These are phyloP conservation scores for Crithidia fasciculata DNA, from an alignment of 208 protist species.

Conservation along the genomic window DNA sequence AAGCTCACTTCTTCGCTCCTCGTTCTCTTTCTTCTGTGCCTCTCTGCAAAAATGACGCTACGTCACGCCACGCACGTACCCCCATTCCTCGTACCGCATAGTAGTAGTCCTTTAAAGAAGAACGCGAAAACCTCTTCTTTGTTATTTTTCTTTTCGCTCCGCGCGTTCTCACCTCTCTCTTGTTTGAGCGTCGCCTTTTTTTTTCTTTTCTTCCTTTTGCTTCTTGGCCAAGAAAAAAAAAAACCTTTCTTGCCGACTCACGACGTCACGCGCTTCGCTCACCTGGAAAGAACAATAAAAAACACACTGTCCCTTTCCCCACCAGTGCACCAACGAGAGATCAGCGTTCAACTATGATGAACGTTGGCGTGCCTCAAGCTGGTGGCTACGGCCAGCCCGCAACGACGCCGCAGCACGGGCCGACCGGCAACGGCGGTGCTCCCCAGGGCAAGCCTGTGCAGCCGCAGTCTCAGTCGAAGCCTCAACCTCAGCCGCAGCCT, in stretches of 20 bases:
- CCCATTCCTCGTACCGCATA: too few relatives aligned
- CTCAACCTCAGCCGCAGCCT: neutral
- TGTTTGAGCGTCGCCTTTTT: neutral
- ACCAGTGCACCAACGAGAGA: neutral
- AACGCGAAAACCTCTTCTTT: neutral
- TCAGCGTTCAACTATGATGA: constrained; percentile 6
- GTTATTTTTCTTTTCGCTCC: constrained; percentile 11
- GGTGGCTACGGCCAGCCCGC: constrained; percentile 4
- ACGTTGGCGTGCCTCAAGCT: neutral
- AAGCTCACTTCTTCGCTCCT: too few relatives aligned
- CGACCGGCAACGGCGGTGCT: neutral
- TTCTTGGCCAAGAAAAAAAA: neutral
- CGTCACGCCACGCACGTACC: too few relatives aligned
- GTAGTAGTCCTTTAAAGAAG: neutral
- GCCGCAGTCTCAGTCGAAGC: neutral
- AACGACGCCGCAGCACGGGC: neutral
- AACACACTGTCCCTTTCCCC: neutral
- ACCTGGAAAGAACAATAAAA: neutral
- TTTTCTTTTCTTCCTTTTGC: neutral
- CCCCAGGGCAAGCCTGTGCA: too few relatives aligned
- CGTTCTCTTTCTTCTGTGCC: too few relatives aligned
- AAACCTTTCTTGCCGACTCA: neutral
- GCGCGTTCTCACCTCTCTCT: neutral
- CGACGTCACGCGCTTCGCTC: too few relatives aligned
- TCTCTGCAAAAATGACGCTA: too few relatives aligned